These are phyloP conservation scores for Papiliotrema terrestris DNA, from an alignment of 1,284 basidiomycete species.

Conservation along the genomic window DNA sequence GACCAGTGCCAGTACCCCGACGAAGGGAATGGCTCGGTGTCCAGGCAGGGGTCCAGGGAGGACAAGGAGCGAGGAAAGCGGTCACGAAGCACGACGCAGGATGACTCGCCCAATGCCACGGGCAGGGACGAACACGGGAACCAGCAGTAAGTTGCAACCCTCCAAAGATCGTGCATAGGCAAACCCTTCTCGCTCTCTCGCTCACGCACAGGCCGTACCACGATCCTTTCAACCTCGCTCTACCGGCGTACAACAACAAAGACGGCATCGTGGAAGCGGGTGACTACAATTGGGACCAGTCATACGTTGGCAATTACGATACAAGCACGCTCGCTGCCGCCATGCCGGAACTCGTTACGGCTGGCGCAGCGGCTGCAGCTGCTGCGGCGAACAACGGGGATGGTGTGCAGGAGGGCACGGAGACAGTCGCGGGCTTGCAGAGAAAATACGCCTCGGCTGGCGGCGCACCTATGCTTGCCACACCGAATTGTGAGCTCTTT, in stretches of 20 bases:
- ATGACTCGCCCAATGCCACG: neutral
- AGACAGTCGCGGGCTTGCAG: conserved; percentile 11
- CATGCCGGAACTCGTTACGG: neutral
- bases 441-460: conserved; percentile 18
- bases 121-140: too few species aligned
- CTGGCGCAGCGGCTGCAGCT: neutral
- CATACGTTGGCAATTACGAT: conserved; percentile 11
- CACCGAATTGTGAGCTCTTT: conserved; percentile 28
- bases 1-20: conserved; percentile 34
- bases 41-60: conserved; percentile 2
- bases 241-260: neutral
- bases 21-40: conserved; percentile 10
- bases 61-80: conserved; percentile 4
- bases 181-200: neutral
- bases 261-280: neutral
- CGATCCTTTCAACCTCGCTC: conserved; percentile 5
- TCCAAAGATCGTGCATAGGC: too few species aligned
- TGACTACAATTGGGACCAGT: conserved; percentile 10
- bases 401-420: neutral
- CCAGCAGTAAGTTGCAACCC: too few species aligned
- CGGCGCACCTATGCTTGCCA: conserved; percentile 29
- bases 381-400: neutral
- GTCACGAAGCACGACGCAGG: neutral
- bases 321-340: neutral
- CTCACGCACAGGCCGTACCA: neutral